A percentile compares a stretch with the other conserved stretches of the same genome.
Evolutionary conservation across 2,329 filamentous ascomycete species (phyloP).

Genomic region (Mycocentrospora acerina): DNA sequence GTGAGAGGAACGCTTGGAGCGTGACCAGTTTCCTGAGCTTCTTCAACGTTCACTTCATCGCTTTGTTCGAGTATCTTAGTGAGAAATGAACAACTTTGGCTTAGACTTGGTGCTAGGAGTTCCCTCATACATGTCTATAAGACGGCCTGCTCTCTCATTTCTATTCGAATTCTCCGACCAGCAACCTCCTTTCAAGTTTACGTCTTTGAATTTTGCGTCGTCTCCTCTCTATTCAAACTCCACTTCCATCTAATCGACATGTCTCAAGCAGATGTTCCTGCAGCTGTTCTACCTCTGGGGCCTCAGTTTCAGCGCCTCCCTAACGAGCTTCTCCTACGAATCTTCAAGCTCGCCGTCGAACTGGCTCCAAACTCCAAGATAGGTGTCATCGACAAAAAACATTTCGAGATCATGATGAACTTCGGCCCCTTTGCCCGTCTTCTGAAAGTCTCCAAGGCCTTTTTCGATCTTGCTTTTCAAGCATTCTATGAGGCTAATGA

Average conservation of each 20-base stretch:
- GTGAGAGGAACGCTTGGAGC: too few relatives aligned
- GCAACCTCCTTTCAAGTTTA: neutral
- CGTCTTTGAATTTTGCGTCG: neutral
- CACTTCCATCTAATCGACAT: slow-evolving; percentile 1
- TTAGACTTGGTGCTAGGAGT: too few relatives aligned
- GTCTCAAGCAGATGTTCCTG: slow-evolving; percentile 5
- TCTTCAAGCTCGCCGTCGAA: slow-evolving; percentile 12
- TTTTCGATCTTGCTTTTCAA: slow-evolving; percentile 5
- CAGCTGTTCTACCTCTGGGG: slow-evolving; percentile 1
- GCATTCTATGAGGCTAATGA: slow-evolving; percentile 13
- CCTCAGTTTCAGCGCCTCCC: slow-evolving; percentile 12
- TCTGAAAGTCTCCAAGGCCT: slow-evolving; percentile 6
- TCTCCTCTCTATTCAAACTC: neutral
- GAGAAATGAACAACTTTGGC: neutral
- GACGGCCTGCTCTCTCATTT: neutral
- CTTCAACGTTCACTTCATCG: neutral
- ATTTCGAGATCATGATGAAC: slow-evolving; percentile 8
- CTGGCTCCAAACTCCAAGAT: slow-evolving; percentile 1
- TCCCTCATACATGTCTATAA: too few relatives aligned
- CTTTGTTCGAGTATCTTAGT: neutral
- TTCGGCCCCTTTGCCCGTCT: slow-evolving; percentile 5
- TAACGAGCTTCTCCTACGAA: slow-evolving; percentile 14
- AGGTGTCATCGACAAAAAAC: slow-evolving; percentile 2
- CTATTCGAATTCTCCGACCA: neutral
- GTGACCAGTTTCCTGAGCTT: too few relatives aligned